Conservation (phyloP, 208 protist species). For the Herpetomonas tarakana region DNA sequence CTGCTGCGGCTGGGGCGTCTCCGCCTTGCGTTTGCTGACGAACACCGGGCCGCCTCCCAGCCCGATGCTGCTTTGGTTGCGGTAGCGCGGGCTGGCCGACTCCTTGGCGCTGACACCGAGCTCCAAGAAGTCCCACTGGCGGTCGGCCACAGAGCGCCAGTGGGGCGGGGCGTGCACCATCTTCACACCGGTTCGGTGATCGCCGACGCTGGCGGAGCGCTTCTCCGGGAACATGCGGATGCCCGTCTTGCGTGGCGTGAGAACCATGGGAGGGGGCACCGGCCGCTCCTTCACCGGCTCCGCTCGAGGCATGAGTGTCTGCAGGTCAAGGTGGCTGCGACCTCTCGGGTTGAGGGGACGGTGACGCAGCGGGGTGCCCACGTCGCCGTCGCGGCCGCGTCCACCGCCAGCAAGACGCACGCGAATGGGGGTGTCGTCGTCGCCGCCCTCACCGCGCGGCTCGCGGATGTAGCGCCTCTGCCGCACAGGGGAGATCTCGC, state of each 20-base stretch:
- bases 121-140: constrained; percentile 41
- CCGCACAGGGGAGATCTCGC: constrained; percentile 13
- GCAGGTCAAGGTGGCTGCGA: constrained; percentile 35
- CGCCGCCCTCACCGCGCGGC: constrained; percentile 4
- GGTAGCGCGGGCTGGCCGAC: constrained; percentile 14
- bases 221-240: constrained; percentile 45
- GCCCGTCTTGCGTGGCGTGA: constrained; percentile 34
- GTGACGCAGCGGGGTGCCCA: not conserved
- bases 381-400: not conserved
- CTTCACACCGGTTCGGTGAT: constrained; percentile 41
- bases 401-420: not conserved
- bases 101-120: constrained; percentile 28
- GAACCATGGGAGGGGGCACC: constrained; percentile 49
- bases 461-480: constrained; percentile 35
- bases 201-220: constrained; percentile 30
- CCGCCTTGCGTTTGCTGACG: not conserved
- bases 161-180: constrained; percentile 56
- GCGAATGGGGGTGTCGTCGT: constrained; percentile 1
- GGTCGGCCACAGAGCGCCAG: constrained; percentile 44
- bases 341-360: constrained; percentile 15
- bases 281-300: constrained; percentile 32
- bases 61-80: constrained; percentile 47
- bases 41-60: constrained; percentile 12
- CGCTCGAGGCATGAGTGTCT: constrained; percentile 44
- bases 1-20: not conserved